Base-by-base conservation (phyloP, 495 filamentous ascomycete species). In the Trichoderma orchidacearum region DNA sequence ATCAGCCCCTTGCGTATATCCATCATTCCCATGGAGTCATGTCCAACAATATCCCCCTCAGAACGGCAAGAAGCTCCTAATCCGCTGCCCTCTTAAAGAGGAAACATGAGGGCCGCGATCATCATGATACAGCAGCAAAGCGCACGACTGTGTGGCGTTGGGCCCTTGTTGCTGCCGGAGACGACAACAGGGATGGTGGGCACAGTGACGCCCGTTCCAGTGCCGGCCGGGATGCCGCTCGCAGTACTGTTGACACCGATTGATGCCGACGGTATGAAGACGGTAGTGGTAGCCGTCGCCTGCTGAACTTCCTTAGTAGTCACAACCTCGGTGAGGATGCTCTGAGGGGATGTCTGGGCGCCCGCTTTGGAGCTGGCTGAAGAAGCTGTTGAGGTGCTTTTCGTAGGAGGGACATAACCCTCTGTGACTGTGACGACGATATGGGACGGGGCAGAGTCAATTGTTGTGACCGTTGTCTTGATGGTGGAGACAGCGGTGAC, bases 291-390 rank as follows among this genome's bases (percentile, higher is more conserved):
- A 21, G 58, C 12, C 11, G 31, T 28, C 6, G 23, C 51, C 13
- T 31, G 53, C 8, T 32, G 17, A 11, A 48, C 17, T 28, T 30
- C 17, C n/a, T 30, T 17, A 8, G 50, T n/a, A 21, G 28, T 56
- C 32, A 41, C 57, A 35, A 54, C 34, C 32, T 61, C 31, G 41
- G 28, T 62, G 27, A 54, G 51, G 15, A 53, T 57, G 58, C 38
- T 55, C 54, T 57, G 30, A 56, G 36, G 11, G 21, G 15, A 48
- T 8, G 41, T 48, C 41, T 48, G 21, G 15, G 41, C 41, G 30
- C 57, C 38, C 0, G 59, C 38, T 17, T 29, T 48, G 21, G n/a
- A 41, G 58, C 28, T 54, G 28, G 56, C 56, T 2, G 30, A 13
- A 23, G 48, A 54, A 5, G 32, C 30, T 1, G 60, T 48, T 9